Evolutionary conservation across 306 rosid genomes (phyloP).

Genomic region (Ochetophila trinervis): DNA sequence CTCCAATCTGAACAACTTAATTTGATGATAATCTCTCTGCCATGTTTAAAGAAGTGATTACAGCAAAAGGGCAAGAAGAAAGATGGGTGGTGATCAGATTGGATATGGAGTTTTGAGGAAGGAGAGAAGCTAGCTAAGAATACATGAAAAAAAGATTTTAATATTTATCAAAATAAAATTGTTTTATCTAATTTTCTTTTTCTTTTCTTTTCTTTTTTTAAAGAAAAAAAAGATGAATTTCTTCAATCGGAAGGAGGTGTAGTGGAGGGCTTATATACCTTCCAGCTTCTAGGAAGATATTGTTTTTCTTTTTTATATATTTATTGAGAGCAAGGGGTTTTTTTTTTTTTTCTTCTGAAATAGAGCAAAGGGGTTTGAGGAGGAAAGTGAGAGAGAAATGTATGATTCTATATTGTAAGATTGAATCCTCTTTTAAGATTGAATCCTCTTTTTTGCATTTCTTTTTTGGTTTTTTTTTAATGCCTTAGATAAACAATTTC

Average conservation of each 20-base stretch:
- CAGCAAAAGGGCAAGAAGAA: constrained; percentile 12
- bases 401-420: constrained; percentile 31
- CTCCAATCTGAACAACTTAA: background rate
- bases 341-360: no score
- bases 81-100: constrained; percentile 25
- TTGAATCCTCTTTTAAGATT: no score
- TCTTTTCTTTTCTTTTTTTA: no score
- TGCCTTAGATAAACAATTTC: background rate
- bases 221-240: constrained; percentile 19
- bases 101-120: constrained; percentile 11
- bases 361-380: constrained; percentile 18
- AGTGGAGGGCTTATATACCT: constrained; percentile 49
- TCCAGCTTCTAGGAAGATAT: constrained; percentile 37
- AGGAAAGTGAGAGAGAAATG: constrained; percentile 12
- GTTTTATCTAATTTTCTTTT: background rate
- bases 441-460: no score
- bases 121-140: constrained; percentile 13
- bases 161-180: constrained; percentile 15
- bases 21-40: constrained; percentile 12
- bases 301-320: constrained; percentile 22
- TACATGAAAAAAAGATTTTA: constrained; percentile 18
- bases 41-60: constrained; percentile 23
- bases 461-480: no score
- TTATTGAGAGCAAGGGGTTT: constrained; percentile 27
- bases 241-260: constrained; percentile 35